phyloP scores from a whole-genome alignment of 108 stramenopile species.

The Stephanodiscus triporus region DNA sequence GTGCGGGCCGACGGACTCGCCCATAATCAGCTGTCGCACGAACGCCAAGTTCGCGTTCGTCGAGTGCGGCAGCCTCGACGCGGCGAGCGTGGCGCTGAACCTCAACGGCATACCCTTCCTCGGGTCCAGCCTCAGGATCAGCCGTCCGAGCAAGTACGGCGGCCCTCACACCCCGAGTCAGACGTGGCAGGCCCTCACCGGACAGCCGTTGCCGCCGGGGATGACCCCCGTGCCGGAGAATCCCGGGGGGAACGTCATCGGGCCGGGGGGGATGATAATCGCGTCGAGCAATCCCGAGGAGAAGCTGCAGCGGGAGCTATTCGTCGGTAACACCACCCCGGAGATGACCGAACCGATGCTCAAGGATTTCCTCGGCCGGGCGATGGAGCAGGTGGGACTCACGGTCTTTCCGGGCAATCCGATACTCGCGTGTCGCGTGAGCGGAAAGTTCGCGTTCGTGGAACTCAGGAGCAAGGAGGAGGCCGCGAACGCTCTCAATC shows the following conservation, averaged over 20 bases:
- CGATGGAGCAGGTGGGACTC: constrained; percentile 87
- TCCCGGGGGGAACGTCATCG: not conserved
- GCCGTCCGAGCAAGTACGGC: constrained; percentile 89
- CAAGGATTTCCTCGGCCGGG: constrained; percentile 83
- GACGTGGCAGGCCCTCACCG: constrained; percentile 93
- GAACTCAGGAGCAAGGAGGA: constrained; percentile 86
- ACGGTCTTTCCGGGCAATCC: constrained; percentile 84
- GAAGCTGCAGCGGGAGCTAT: constrained; percentile 87
- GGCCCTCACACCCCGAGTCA: constrained; percentile 68
- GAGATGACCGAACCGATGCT: constrained; percentile 92
- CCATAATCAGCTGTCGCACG: constrained; percentile 83
- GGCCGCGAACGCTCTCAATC: constrained; percentile 89
- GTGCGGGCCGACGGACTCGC: constrained; percentile 65
- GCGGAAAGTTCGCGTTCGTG: constrained; percentile 94
- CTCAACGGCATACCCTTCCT: constrained; percentile 93
- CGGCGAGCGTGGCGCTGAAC: constrained; percentile 81
- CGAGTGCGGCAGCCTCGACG: constrained; percentile 72
- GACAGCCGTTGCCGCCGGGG: constrained; percentile 68
- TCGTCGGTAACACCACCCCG: constrained; percentile 93
- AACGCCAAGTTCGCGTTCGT: constrained; percentile 92
- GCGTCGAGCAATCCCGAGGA: constrained; percentile 68
- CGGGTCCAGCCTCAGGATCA: constrained; percentile 84
- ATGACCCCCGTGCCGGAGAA: constrained; percentile 37
- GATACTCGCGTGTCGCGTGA: constrained; percentile 82
- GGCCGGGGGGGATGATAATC: not conserved